Percentiles rank a stretch among this genome's conserved stretches.
These are phyloP conservation scores for Phaeophleospora eucalypticola DNA, from an alignment of 2,329 filamentous ascomycete genomes.

Conservation along the genomic window DNA sequence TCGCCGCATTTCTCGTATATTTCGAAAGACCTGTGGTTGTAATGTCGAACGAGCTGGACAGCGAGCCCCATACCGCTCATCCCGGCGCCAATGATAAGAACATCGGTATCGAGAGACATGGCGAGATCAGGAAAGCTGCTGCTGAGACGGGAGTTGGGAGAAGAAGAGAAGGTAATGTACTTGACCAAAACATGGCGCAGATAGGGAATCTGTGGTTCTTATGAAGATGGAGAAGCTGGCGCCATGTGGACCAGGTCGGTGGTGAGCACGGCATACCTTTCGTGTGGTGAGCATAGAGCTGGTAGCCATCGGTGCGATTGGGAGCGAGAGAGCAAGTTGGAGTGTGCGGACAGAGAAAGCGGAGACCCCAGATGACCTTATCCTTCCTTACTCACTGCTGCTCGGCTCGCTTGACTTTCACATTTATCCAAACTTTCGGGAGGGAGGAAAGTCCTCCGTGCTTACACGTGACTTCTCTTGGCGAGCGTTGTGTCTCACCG, in stretches of 20 bases:
- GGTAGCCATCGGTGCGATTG: not conserved
- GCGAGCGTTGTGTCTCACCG: not conserved
- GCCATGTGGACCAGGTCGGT: not conserved
- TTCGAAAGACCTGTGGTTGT: slow-evolving; percentile 38
- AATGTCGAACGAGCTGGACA: slow-evolving; percentile 42
- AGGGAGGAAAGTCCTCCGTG: not conserved
- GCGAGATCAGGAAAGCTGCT: not conserved
- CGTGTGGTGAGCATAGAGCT: not conserved
- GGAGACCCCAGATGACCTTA: too few relatives aligned
- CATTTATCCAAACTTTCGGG: too few relatives aligned
- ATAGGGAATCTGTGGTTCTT: too few relatives aligned
- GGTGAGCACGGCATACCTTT: not conserved
- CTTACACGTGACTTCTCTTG: not conserved
- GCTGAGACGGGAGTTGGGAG: not conserved
- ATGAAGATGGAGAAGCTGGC: not conserved
- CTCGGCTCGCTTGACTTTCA: too few relatives aligned
- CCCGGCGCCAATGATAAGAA: slow-evolving; percentile 51
- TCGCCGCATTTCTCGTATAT: slow-evolving; percentile 39
- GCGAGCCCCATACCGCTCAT: slow-evolving; percentile 46
- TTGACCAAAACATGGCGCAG: not conserved
- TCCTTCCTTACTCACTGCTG: too few relatives aligned
- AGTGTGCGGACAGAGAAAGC: not conserved
- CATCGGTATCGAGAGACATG: slow-evolving; percentile 41
- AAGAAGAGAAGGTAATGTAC: slow-evolving; percentile 1
- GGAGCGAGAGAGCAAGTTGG: not conserved